Evolutionary conservation across 1,284 basidiomycete species (phyloP), one percentile per base, ranked within the genome.

Genomic region (Ceratobasidium sp.): DNA sequence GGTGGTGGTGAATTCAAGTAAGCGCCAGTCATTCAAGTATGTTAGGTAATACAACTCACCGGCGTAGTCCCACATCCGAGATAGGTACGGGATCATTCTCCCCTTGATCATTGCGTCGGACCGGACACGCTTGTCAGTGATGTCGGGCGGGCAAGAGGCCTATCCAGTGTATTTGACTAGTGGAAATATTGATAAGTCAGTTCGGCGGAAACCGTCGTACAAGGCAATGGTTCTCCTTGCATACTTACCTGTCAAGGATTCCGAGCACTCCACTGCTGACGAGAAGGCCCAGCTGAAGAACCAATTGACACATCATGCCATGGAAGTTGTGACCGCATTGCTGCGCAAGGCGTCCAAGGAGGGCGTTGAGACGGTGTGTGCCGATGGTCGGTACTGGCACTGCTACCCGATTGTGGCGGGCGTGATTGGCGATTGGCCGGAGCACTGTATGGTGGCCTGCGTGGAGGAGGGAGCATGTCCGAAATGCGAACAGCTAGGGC

Each of bases 121-220:
- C 13, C 30, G 57, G 18, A 71, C 57, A 0, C 23, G 18, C 1
- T 26, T 71, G 5, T 59, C 57, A 32, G 13, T 38, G 14, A 71
- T 49, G 43, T n/a, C 55, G 28, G 32, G 44, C 9, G 44, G 46
- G 0, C 46, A 46, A 5, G 9, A 47, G 26, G 67, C 43, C 1
- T 52, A 71, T 28, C 67, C 67, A 4, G 46, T 71, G 14, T 71
- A 71, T 30, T 26, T 74, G 13, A 49, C 67, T 1, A 47, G 73
- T 2, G 73, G 59, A 23, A 75, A 73, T 28, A 72, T 75, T 18
- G 57, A 63, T 18, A 73, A 75, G 44, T 26, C 26, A n/a, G 23
- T 73, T 23, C 69, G 69, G 18, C 67, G 73, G 3, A 44, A 72
- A 28, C 14, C 44, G 6, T 63, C 50, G 8, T 30, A 41, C 30